A percentile compares a stretch with the other conserved stretches of the same genome.
Conservation (phyloP, 805 yeast genomes). For the Starmerella tilneyi region DNA sequence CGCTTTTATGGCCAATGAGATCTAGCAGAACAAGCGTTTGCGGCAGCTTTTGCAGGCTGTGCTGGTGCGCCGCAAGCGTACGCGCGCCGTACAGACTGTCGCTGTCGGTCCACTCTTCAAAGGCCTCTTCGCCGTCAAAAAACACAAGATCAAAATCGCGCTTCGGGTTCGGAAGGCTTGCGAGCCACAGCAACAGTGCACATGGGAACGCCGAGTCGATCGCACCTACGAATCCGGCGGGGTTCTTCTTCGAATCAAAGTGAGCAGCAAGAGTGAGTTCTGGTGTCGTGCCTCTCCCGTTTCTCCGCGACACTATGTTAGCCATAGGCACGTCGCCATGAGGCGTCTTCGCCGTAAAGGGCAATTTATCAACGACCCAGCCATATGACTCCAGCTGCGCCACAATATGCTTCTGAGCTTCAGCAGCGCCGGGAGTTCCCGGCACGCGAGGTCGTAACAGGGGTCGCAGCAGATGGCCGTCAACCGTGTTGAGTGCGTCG, state of each 20-base stretch:
- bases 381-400: slow-evolving; percentile 30
- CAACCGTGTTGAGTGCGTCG: slow-evolving; percentile 15
- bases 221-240: slow-evolving; percentile 51
- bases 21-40: slow-evolving; percentile 43
- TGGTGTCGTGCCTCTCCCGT: slow-evolving; percentile 6
- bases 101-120: slow-evolving; percentile 40
- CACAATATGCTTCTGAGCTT: slow-evolving; percentile 21
- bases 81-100: slow-evolving; percentile 52
- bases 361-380: slow-evolving; percentile 28
- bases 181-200: slow-evolving; percentile 40
- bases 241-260: slow-evolving; percentile 42
- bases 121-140: slow-evolving; percentile 55
- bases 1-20: slow-evolving; percentile 37
- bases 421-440: slow-evolving; percentile 18
- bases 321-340: slow-evolving; percentile 31
- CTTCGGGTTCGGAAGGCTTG: slow-evolving; percentile 27
- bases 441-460: slow-evolving; percentile 24
- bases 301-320: slow-evolving; percentile 28
- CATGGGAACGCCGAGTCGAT: slow-evolving; percentile 52
- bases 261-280: slow-evolving; percentile 39
- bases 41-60: slow-evolving; percentile 27
- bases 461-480: slow-evolving; percentile 23
- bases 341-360: slow-evolving; percentile 34
- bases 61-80: slow-evolving; percentile 39
- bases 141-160: slow-evolving; percentile 32